Conservation (phyloP, 139 green algal species). For the Deuterostichococcus epilithicus region DNA sequence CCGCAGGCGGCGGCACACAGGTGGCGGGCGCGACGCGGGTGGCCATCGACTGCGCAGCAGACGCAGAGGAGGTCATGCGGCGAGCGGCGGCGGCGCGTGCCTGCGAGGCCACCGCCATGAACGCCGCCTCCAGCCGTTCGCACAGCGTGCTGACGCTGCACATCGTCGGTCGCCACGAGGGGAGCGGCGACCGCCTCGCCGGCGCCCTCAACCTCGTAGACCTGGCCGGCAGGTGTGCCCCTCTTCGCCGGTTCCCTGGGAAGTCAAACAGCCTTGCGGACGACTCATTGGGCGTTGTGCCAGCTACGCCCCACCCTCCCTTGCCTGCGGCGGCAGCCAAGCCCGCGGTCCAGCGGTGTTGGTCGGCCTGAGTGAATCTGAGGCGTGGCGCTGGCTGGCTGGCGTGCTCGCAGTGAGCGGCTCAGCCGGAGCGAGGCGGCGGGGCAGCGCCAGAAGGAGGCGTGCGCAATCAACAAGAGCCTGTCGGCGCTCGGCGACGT, state of each 20-base stretch:
- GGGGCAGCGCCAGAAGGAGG: slow-evolving; percentile 81
- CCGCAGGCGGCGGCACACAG: slow-evolving; percentile 64
- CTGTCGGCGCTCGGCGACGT: slow-evolving; percentile 84
- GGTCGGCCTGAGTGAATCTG: too few relatives aligned
- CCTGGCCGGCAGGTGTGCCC: slow-evolving; percentile 73
- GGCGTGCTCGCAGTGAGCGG: slow-evolving; percentile 78
- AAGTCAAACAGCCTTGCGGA: too few relatives aligned
- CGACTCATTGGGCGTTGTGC: too few relatives aligned
- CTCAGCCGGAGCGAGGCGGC: slow-evolving; percentile 70
- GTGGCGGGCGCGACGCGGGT: slow-evolving; percentile 52
- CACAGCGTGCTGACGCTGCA: slow-evolving; percentile 96
- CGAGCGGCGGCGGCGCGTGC: slow-evolving; percentile 59
- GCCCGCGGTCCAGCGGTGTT: too few relatives aligned
- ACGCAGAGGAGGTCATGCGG: slow-evolving; percentile 59
- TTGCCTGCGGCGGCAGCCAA: too few relatives aligned
- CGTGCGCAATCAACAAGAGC: slow-evolving; percentile 92
- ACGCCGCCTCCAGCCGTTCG: slow-evolving; percentile 76
- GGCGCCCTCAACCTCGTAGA: slow-evolving; percentile 91
- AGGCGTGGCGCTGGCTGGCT: too few relatives aligned
- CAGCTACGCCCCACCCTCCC: too few relatives aligned
- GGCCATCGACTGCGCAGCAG: slow-evolving; percentile 46
- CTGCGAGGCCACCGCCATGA: slow-evolving; percentile 91
- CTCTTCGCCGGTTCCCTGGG: too few relatives aligned
- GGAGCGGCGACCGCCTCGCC: slow-evolving; percentile 53
- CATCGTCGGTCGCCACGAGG: slow-evolving; percentile 78